Evolutionary conservation across 129 eudicot species (phyloP), one percentile per base, ranked within the genome.

Genomic region (Heracleum sosnowskyi): DNA sequence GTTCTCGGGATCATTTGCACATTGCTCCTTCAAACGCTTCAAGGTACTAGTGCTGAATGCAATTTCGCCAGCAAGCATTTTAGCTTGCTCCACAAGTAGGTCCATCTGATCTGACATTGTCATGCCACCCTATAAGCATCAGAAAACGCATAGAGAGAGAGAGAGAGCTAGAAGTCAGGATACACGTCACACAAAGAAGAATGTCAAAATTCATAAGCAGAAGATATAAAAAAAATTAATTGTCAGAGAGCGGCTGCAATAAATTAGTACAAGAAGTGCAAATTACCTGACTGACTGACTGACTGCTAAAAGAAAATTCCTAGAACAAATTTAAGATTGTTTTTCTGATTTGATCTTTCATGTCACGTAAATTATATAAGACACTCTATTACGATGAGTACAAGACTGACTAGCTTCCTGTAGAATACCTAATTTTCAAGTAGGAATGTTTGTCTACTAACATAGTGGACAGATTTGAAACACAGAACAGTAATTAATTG

Each of bases 41-140:
- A 96, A 83, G 46, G 97, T 90, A 81, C 99, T 96, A 20, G 97
- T 83, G 81, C 89, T 89, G 85, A 96, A 89, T 46, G 99, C 99
- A 82, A 92, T 96, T 87, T 96, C 99, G 49, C 97, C 97, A 49
- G 97, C 97, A 77, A 96, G 97, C 99, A 96, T 92, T 84, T 96
- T 96, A 64, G 90, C 99, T 87, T 94, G 97, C 89, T 96, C 99
- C 77, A 83, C 96, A 26, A 96, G 88, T 77, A 96, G 97, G 84
- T 96, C 97, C 94, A 89, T 92, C 87, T 96, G 92, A 86, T 96
- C 99, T 72, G 90, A 82, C 79, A 85, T 71, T 69, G 93, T 79
- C 69, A 92, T 83, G 46, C 87, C 97, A 76, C 88, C 97, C 99
- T 96, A 78, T 45, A 64, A 69, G 35, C 74, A 81, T 80, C 42